Percentiles rank a stretch among this genome's conserved stretches.
Evolutionary conservation across 306 rosid species (phyloP).

Genomic region (Citrullus amarus): DNA sequence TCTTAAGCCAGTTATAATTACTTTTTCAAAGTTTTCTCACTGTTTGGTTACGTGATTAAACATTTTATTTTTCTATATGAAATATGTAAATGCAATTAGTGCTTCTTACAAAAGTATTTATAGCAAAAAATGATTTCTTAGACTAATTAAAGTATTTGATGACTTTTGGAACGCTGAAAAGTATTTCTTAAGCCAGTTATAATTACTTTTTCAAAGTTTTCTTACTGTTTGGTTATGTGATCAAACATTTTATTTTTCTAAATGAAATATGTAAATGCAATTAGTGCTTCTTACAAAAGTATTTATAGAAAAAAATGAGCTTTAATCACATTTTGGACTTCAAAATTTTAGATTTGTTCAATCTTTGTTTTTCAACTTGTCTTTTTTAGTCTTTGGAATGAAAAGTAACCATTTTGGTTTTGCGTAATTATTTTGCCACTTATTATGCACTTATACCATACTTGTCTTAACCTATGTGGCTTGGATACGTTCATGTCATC

Average conservation of each 20-base stretch:
- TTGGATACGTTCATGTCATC: not conserved
- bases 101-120: not conserved
- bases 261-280: not conserved
- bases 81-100: not conserved
- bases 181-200: not conserved
- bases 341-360: not conserved
- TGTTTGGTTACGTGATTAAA: not conserved
- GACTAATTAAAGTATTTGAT: not conserved
- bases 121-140: not conserved
- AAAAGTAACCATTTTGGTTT: not conserved
- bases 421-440: not conserved
- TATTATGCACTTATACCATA: not conserved
- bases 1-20: not conserved
- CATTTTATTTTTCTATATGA: not conserved
- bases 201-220: not conserved
- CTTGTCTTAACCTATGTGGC: not conserved
- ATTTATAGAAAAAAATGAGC: not conserved
- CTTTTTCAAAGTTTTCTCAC: not conserved
- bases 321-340: not conserved
- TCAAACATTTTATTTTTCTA: not conserved
- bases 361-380: not conserved
- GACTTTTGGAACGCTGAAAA: not conserved
- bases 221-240: not conserved
- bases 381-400: not conserved
- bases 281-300: not conserved